Evolutionary conservation across 441 rosid genomes (phyloP), one percentile per base, ranked within the genome.

Genomic region (Dalechampia spathulata): DNA sequence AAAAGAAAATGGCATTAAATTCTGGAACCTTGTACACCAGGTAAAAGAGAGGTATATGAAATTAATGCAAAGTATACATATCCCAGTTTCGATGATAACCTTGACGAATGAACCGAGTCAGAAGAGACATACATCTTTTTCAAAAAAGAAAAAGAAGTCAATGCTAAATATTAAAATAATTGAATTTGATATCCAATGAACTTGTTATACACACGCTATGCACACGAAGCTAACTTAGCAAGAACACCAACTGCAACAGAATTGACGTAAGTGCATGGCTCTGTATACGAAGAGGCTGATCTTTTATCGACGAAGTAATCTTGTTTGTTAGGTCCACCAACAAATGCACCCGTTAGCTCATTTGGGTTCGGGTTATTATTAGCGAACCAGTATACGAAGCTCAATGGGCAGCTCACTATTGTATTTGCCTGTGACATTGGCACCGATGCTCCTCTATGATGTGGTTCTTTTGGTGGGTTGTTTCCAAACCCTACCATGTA

Each of bases 401-500:
- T 86, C 82, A 77, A 17, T 5, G 83, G 78, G 55, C 95, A 89
- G 67, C 61, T 66, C 13, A 80, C 55, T 0, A 38, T 67, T 9
- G 12, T 12, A 15, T 67, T 44, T 0, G 65, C 73, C 4, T 67
- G 42, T 12, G 26, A 2, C 9, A 16, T 7, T 0, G 89, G 85
- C 8, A 89, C 77, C 0, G 97, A 82, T 13, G 97, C 90, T 17
- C 95, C 97, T 55, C 94, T 71, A 39, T 92, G 99, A 62, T 92
- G 99, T 5, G 96, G 81, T 39, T 86, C 86, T 26, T 42, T 47
- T 10, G 96, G 97, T 6, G 99, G 86, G 64, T 86, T 80, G 40
- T 55, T 48, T 25, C 99, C 97, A 40, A 83, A 85, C n/a, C 90
- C 97, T 0, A 85, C 99, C 97, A 92, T 89, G 78, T 80, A 83